Base-by-base conservation (phyloP, 176 grass and related monocot species). In the Ensete glaucum region DNA sequence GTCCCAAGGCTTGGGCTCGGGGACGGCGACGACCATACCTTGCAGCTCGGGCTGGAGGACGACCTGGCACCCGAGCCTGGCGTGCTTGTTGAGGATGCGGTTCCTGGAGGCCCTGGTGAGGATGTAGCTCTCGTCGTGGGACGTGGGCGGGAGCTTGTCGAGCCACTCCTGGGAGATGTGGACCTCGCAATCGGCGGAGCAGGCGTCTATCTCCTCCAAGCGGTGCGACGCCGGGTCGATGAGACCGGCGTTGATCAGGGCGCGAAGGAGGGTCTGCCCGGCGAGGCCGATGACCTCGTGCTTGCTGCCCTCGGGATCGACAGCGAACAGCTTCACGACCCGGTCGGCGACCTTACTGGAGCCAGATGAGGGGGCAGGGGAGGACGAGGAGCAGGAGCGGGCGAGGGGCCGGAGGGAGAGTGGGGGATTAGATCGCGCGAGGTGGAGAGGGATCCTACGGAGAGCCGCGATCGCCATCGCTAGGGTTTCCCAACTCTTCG, bases 81-180 rank as follows among this genome's bases (percentile, higher is more conserved):
- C 90, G 59, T 99, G 88, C 79, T 91, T 91, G 88, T 99, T 99
- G 77, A 94, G 84, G 81, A 86, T 78, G 1, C 91, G 84, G 72
- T 94, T 99, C 78, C 91, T 82, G 20, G 90, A 89, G 56, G 72
- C 50, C 53, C 88, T 89, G 12, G 88, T 94, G 79, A 99, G 88
- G 72, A 99, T 81, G 69, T 91, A 94, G 2, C 78, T 76, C 81
- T 99, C 91, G 65, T 94, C 88, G 62, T 94, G 89, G 76, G 90
- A 90, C 17, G 85, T 15, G 14, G 88, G 84, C 9, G 94, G 94
- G 59, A 93, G 79, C 84, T 98, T 98, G 1, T 98, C 86, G 27
- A 98, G 94, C 94, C 94, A 98, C 84, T 98, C 94, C 82, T 98
- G 94, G 65, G 91, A 86, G 84, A 99, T 87, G 81, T 94, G 95